Percentiles rank a stretch among this genome's conserved stretches.
These are phyloP conservation scores for Ceratobasidium sp. DNA, from an alignment of 1,284 basidiomycete genomes.

Conservation along the genomic window DNA sequence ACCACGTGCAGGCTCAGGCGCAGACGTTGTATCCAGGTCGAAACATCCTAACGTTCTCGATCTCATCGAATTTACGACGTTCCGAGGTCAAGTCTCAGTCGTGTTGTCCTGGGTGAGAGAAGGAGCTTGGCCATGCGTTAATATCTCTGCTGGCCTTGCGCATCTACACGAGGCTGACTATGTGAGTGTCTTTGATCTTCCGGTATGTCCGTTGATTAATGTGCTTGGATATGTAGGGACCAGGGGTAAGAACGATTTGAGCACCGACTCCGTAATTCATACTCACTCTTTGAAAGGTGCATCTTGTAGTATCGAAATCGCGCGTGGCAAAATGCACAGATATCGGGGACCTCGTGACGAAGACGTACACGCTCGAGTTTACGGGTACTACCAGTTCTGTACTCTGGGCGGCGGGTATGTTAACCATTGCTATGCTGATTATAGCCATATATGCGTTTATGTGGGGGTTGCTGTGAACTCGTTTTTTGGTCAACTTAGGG, in stretches of 20 bases:
- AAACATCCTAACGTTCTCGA: constrained; percentile 5
- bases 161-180: background rate
- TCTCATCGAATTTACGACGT: background rate
- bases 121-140: constrained; percentile 1
- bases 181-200: background rate
- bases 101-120: constrained; percentile 16
- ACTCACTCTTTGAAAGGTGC: background rate
- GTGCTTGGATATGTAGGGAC: background rate
- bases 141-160: background rate
- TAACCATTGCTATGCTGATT: background rate
- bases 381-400: constrained; percentile 5
- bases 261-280: no score
- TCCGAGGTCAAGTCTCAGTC: constrained; percentile 12
- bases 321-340: constrained; percentile 2
- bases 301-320: constrained; percentile 7
- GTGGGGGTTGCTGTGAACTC: constrained; percentile 2
- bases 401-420: background rate
- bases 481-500: background rate
- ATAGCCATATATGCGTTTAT: background rate
- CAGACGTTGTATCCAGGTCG: background rate
- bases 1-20: background rate
- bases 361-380: constrained; percentile 12
- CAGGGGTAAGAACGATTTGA: background rate
- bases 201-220: background rate
- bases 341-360: constrained; percentile 8